Percentiles rank a stretch among this genome's conserved stretches.
These are phyloP conservation scores for Castanea mollissima DNA, from an alignment of 306 rosid genomes.

Conservation along the genomic window DNA sequence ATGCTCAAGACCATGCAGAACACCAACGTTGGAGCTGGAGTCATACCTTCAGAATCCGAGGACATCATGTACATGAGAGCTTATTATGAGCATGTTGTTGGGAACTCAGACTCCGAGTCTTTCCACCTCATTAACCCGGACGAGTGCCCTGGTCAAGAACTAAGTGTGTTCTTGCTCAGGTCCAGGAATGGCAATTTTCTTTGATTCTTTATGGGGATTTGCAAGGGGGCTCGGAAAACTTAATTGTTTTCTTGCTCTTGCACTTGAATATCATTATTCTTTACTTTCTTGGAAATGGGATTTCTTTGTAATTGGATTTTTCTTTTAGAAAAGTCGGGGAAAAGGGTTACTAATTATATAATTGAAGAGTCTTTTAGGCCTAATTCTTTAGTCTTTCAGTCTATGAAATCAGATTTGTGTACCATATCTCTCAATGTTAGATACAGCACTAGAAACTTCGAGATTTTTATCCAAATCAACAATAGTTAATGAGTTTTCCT, in stretches of 20 bases:
- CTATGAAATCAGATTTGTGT: background rate
- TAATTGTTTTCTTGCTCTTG: slow-evolving; percentile 2
- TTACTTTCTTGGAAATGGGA: background rate
- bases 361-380: background rate
- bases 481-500: background rate
- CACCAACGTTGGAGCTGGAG: slow-evolving; percentile 86
- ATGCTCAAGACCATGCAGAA: slow-evolving; percentile 73
- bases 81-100: slow-evolving; percentile 85
- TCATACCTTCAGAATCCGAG: slow-evolving; percentile 57
- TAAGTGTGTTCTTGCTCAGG: slow-evolving; percentile 88
- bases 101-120: slow-evolving; percentile 78
- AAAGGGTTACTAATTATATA: background rate
- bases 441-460: background rate
- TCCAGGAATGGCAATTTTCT: slow-evolving; percentile 40
- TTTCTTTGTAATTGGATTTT: background rate
- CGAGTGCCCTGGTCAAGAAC: slow-evolving; percentile 84
- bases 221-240: background rate
- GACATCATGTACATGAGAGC: slow-evolving; percentile 86
- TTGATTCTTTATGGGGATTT: background rate
- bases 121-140: slow-evolving; percentile 92
- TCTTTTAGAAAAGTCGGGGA: background rate
- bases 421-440: too few relatives aligned
- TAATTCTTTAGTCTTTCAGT: background rate
- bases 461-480: background rate
- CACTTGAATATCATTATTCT: background rate